Base-by-base conservation (phyloP, 1,139 yeast species). In the Oligophagozyma castellii region DNA sequence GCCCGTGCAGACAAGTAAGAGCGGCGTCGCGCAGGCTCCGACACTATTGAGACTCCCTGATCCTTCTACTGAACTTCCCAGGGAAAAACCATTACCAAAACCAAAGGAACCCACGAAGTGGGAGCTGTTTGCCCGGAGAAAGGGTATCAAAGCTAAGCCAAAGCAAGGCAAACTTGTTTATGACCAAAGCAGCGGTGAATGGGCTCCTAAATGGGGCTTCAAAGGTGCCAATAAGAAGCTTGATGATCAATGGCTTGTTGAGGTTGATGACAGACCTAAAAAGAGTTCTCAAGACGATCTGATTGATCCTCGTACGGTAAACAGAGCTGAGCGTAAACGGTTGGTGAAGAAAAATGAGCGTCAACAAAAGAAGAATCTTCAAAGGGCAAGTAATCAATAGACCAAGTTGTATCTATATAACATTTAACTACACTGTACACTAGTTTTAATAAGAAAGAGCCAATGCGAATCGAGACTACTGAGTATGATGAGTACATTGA, bases 161-260 rank as follows among this genome's bases (percentile, higher is more conserved):
- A 84, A 76, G 56, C 78, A 81, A 22, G 95, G 95, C 29, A 89
- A 83, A 61, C 65, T 77, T 70, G 86, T 81, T 2, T 92, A 62
- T 47, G 95, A 89, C 54, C 96, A 92, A 56, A 92, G 69, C 26
- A 60, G 70, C 16, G 89, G 89, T 29, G 86, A 84, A 57, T 92
- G 98, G 98, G 95, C 78, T 36, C 92, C 93, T 45, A 86, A 84
- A 58, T 92, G 98, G 98, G 99, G 99, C 35, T 89, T 77, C 62
- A 76, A 79, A 43, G 98, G 98, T 48, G 71, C 72, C 56, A 89
- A 89, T 59, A 89, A 89, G 61, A 71, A 74, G 34, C 52, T 75
- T 44, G 96, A 89, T 50, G 63, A 68, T 51, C 95, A 89, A 58
- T 89, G 98, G 98, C 67, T 84, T 53, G 96, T 89, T 33, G 99